Conservation (phyloP, 2,329 filamentous ascomycete species). For the Aspergillus novoparasiticus region DNA sequence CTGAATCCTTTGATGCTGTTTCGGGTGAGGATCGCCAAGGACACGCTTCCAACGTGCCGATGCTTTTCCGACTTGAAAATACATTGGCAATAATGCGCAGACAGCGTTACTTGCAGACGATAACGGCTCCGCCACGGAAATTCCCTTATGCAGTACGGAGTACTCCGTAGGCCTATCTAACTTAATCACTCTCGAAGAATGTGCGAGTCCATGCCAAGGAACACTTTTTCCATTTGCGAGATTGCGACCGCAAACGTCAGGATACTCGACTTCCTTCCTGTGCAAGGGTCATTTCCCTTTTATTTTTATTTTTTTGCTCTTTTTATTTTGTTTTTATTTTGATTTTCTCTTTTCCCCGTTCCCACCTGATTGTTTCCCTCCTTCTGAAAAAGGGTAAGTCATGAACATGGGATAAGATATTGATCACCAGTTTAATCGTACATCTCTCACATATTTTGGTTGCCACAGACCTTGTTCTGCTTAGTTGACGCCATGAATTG, state of each 20-base stretch:
- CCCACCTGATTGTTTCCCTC: neutral
- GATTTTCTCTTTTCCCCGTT: neutral
- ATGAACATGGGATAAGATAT: neutral
- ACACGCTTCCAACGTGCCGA: conserved; percentile 4
- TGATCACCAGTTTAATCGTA: neutral
- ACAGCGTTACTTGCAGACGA: neutral
- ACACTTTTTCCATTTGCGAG: neutral
- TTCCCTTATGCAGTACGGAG: neutral
- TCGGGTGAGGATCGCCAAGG: conserved; percentile 5
- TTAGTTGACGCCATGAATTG: conserved; percentile 1
- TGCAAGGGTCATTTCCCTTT: neutral
- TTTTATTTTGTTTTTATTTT: neutral
- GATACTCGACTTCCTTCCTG: neutral
- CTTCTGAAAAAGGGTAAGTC: neutral
- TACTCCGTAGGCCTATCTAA: neutral
- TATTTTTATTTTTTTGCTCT: neutral
- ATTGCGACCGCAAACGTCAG: neutral
- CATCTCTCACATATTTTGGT: conserved; percentile 9
- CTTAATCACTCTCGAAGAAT: neutral
- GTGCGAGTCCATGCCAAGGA: neutral
- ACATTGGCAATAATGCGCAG: conserved; percentile 5
- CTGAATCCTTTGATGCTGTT: conserved; percentile 2
- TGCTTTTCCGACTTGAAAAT: conserved; percentile 1
- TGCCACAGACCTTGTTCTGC: conserved; percentile 8
- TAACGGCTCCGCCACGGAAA: neutral